Evolutionary conservation across 2,329 filamentous ascomycete species (phyloP).

Genomic region (Pezicula neosporulosa): DNA sequence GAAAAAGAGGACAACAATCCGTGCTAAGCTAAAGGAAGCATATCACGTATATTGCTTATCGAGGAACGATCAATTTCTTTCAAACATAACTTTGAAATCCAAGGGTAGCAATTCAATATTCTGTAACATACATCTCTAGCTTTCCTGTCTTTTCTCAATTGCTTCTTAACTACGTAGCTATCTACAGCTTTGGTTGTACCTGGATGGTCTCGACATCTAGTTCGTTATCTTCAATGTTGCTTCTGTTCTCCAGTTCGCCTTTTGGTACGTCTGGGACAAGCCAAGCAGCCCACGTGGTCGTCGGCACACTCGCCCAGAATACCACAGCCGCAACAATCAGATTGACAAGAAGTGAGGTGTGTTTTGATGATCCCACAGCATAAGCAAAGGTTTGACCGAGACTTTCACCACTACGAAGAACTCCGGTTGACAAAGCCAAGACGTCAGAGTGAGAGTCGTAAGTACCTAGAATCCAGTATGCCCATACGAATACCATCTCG

Average conservation of each 20-base stretch:
- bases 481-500: neutral
- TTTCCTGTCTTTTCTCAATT: too few species aligned
- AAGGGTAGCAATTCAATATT: too few species aligned
- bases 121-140: too few species aligned
- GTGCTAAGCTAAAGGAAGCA: too few species aligned
- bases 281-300: neutral
- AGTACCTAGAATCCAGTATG: neutral
- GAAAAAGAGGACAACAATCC: too few species aligned
- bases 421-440: conserved; percentile 43
- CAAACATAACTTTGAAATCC: too few species aligned
- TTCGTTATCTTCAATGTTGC: neutral
- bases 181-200: neutral
- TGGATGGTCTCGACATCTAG: neutral
- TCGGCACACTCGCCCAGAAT: neutral
- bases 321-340: neutral
- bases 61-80: too few species aligned
- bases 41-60: too few species aligned
- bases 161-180: too few species aligned
- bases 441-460: neutral
- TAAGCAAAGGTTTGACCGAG: conserved; percentile 42
- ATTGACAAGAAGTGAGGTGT: neutral
- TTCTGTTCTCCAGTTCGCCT: neutral
- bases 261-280: neutral
- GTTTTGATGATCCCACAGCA: conserved; percentile 11
- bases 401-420: conserved; percentile 45